These are phyloP conservation scores for Talaromyces piceae DNA, from an alignment of 2,329 filamentous ascomycete genomes.

Conservation along the genomic window DNA sequence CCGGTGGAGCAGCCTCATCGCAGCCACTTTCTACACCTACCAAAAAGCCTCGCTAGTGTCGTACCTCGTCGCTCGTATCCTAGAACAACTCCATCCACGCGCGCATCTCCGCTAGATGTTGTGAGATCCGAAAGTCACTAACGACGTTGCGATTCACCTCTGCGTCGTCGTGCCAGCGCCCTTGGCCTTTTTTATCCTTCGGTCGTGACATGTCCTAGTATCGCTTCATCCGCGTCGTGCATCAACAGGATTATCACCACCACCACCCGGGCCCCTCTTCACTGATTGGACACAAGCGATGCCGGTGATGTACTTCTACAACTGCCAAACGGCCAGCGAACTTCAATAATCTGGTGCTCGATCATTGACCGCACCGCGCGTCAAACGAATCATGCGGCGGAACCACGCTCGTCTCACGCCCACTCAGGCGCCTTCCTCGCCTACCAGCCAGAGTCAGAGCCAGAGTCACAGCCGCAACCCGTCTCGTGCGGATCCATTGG, in stretches of 20 bases:
- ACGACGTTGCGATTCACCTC: not conserved
- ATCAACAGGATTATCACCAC: not conserved
- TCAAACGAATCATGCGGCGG: conserved; percentile 17
- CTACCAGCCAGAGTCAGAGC: conserved; percentile 15
- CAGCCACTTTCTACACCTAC: not conserved
- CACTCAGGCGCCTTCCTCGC: conserved; percentile 28
- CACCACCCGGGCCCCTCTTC: not conserved
- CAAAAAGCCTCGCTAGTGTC: not conserved
- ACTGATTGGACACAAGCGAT: conserved; percentile 8
- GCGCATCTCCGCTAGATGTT: not conserved
- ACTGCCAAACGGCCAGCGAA: conserved; percentile 1
- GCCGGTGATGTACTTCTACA: conserved; percentile 2
- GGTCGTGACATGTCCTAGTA: no score
- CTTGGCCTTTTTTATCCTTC: not conserved
- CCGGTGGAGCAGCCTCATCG: not conserved
- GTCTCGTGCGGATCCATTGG: conserved; percentile 13
- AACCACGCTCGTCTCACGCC: conserved; percentile 35
- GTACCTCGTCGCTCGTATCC: not conserved
- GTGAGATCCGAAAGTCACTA: not conserved
- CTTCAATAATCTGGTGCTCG: conserved; percentile 2
- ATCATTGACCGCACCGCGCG: conserved; percentile 7
- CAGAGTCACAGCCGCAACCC: conserved; percentile 18
- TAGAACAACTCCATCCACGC: not conserved
- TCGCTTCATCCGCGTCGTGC: not conserved
- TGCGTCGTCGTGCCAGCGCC: not conserved